Evolutionary conservation across 192 early-diverging fungal species (phyloP).

Genomic region (Gamsiella multidivaricata): DNA sequence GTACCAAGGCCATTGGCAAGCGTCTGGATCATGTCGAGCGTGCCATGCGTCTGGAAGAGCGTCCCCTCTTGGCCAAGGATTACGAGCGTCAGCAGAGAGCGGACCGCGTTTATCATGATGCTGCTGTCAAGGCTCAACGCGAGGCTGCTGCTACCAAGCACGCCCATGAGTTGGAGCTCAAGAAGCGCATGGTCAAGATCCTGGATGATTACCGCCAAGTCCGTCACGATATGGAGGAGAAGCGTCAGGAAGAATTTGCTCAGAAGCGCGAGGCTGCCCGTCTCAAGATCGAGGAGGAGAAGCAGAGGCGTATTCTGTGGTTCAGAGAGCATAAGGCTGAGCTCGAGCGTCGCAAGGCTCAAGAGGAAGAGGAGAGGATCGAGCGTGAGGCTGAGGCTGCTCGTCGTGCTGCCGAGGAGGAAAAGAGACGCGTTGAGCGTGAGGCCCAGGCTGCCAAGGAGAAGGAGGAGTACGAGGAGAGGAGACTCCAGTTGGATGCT

Average conservation of each 20-base stretch:
- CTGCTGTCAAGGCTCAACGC: constrained; percentile 75
- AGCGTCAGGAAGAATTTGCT: constrained; percentile 68
- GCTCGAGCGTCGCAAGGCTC: constrained; percentile 49
- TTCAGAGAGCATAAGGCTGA: constrained; percentile 66
- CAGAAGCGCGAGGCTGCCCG: constrained; percentile 66
- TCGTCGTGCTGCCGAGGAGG: constrained; percentile 53
- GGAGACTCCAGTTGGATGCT: constrained; percentile 57
- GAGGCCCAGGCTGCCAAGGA: constrained; percentile 58
- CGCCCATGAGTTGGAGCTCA: constrained; percentile 76
- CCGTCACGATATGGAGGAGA: constrained; percentile 69
- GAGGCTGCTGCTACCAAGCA: constrained; percentile 74
- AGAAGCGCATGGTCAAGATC: constrained; percentile 85
- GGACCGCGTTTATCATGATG: constrained; percentile 86
- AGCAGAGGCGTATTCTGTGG: constrained; percentile 74
- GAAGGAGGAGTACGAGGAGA: constrained; percentile 51
- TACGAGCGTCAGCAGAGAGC: constrained; percentile 88
- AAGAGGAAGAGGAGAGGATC: constrained; percentile 54
- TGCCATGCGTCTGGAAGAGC: constrained; percentile 91
- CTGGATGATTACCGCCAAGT: constrained; percentile 78
- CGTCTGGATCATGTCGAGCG: constrained; percentile 92
- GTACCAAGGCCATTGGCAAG: constrained; percentile 80
- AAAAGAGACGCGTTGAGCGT: constrained; percentile 62
- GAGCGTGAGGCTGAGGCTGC: constrained; percentile 57
- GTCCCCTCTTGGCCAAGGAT: constrained; percentile 89
- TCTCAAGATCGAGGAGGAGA: constrained; percentile 75